A percentile compares a stretch with the other conserved stretches of the same genome.
These are phyloP conservation scores for Tolypocladium album DNA, from an alignment of 2,329 filamentous ascomycete species.

Conservation along the genomic window DNA sequence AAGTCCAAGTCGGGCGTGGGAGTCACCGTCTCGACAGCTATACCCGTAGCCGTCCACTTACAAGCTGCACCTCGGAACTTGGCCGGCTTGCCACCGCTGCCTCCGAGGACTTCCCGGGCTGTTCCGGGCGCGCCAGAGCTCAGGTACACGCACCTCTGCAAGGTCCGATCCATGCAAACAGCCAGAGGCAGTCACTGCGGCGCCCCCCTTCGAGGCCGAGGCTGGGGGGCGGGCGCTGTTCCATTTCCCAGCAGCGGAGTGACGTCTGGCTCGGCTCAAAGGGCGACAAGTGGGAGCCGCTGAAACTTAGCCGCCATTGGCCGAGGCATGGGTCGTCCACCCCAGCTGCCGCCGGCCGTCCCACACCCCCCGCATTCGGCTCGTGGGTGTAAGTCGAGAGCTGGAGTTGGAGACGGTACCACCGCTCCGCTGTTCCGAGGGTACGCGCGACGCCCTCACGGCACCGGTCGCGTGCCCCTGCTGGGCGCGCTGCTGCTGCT, in stretches of 20 bases:
- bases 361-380: not conserved
- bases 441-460: not conserved
- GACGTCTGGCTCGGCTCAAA: slow-evolving; percentile 7
- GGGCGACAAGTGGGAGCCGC: not conserved
- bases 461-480: not conserved
- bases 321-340: slow-evolving; percentile 18
- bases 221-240: not conserved
- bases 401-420: not conserved
- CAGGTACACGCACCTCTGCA: not conserved
- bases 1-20: not conserved
- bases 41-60: not conserved
- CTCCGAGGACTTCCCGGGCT: not conserved
- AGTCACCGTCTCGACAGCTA: not conserved
- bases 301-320: slow-evolving; percentile 28
- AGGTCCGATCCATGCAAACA: not conserved
- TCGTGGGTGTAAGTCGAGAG: not conserved
- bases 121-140: not conserved
- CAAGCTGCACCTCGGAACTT: slow-evolving; percentile 1
- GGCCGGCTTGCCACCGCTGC: not conserved
- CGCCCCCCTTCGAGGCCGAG: not conserved
- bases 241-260: not conserved
- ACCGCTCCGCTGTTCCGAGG: not conserved
- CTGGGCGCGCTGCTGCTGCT: too few species aligned
- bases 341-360: not conserved
- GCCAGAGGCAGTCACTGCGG: not conserved